phyloP scores from a whole-genome alignment of 2,329 filamentous ascomycete genomes.

The Diaporthe capsici region DNA sequence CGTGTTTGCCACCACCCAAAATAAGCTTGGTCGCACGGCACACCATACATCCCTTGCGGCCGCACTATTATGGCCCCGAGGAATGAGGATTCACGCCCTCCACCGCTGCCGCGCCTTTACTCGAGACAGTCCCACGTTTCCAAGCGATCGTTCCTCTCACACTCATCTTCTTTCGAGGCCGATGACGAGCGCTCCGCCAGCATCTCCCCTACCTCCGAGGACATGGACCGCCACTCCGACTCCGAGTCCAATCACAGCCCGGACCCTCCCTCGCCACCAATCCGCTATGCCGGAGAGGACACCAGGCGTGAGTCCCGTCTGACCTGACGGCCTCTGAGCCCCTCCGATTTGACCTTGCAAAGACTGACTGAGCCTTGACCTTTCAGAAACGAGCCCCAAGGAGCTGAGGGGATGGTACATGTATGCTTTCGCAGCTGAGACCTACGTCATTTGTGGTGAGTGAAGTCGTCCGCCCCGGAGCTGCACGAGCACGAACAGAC shows the following conservation, averaged over 20 bases:
- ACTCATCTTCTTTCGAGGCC: constrained; percentile 76
- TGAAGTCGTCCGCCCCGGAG: constrained; percentile 38
- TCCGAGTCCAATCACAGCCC: constrained; percentile 33
- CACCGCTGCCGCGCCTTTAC: constrained; percentile 61
- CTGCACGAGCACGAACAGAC: background rate
- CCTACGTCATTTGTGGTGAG: constrained; percentile 94
- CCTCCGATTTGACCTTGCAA: background rate
- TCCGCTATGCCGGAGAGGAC: constrained; percentile 86
- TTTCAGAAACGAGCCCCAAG: constrained; percentile 78
- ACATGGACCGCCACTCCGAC: constrained; percentile 31
- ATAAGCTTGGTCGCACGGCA: constrained; percentile 21
- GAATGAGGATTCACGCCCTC: constrained; percentile 55
- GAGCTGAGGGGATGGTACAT: constrained; percentile 96
- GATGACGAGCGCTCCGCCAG: constrained; percentile 76
- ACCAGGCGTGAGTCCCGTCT: constrained; percentile 65
- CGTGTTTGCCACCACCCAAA: constrained; percentile 10
- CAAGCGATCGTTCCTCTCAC: constrained; percentile 70
- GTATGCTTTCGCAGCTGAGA: constrained; percentile 96
- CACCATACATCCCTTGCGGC: constrained; percentile 4
- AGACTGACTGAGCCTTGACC: background rate
- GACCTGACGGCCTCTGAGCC: background rate
- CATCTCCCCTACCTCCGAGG: constrained; percentile 41
- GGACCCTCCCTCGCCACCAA: constrained; percentile 50
- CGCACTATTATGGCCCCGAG: constrained; percentile 52
- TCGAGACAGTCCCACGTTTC: constrained; percentile 66